These are phyloP conservation scores for Fraxinus angustifolia DNA, from an alignment of 305 asterid genomes.

Conservation along the genomic window DNA sequence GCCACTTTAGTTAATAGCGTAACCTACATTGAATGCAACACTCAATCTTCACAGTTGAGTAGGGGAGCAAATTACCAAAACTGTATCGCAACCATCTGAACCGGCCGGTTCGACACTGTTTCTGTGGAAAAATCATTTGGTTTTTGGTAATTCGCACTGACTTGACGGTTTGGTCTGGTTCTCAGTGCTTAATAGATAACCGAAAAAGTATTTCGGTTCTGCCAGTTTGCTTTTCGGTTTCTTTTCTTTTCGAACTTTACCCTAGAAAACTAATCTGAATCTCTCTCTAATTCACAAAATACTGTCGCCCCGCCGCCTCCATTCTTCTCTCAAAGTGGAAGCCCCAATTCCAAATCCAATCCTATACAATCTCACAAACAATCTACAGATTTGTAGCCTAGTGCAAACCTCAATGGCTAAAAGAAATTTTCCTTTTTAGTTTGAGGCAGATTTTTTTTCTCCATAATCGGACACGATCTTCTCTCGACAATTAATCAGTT, in stretches of 20 bases:
- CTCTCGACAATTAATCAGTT: neutral
- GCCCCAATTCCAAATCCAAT: neutral
- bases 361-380: neutral
- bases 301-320: neutral
- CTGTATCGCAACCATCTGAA: neutral
- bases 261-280: neutral
- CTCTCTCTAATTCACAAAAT: neutral
- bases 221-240: neutral
- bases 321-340: neutral
- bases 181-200: neutral
- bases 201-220: neutral
- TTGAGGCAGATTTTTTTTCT: neutral
- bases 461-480: neutral
- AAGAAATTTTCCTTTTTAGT: neutral
- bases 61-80: neutral
- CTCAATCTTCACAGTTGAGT: neutral
- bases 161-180: neutral
- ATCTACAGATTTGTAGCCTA: neutral
- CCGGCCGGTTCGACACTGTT: neutral
- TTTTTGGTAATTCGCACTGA: neutral
- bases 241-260: neutral
- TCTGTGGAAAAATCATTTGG: neutral
- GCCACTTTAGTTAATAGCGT: neutral
- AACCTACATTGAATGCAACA: neutral
- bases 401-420: neutral